A percentile compares a stretch with the other conserved stretches of the same genome.
Conservation (phyloP, 164 flowering plant genomes). For the Annona cherimola region DNA sequence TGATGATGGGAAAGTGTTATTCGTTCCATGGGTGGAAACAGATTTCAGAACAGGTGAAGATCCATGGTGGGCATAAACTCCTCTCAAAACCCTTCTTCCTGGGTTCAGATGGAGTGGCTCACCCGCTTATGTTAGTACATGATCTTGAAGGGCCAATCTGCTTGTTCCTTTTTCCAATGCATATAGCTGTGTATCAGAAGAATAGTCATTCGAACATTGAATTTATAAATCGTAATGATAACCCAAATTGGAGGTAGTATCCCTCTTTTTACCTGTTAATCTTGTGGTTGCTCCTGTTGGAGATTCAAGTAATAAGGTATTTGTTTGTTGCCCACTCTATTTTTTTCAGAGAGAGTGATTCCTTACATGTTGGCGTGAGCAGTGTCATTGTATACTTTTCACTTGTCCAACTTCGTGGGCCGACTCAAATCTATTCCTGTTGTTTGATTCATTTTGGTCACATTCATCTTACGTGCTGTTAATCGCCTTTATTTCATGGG, state of each 20-base stretch:
- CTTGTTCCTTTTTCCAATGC: background rate
- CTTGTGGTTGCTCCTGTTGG: background rate
- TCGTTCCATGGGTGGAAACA: conserved; percentile 89
- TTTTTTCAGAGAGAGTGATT: no score
- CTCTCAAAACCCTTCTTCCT: background rate
- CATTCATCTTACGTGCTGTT: no score
- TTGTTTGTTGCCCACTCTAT: no score
- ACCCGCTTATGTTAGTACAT: background rate
- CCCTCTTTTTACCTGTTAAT: background rate
- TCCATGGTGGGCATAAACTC: conserved; percentile 84
- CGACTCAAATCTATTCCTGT: no score
- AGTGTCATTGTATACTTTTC: no score
- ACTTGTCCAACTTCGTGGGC: no score
- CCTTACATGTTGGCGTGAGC: no score
- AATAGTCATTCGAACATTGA: background rate
- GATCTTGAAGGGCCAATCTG: background rate
- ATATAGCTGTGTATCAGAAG: conserved; percentile 3
- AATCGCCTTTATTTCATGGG: no score
- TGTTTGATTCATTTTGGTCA: no score
- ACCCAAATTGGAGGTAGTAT: background rate
- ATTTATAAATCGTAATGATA: conserved; percentile 1
- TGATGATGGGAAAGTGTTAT: conserved; percentile 80
- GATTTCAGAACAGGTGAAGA: conserved; percentile 93
- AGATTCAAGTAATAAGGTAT: background rate
- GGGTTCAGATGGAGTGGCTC: background rate